Percentiles rank a stretch among this genome's conserved stretches.
These are phyloP conservation scores for Fusarium graminum DNA, from an alignment of 2,329 filamentous ascomycete species.

Conservation along the genomic window DNA sequence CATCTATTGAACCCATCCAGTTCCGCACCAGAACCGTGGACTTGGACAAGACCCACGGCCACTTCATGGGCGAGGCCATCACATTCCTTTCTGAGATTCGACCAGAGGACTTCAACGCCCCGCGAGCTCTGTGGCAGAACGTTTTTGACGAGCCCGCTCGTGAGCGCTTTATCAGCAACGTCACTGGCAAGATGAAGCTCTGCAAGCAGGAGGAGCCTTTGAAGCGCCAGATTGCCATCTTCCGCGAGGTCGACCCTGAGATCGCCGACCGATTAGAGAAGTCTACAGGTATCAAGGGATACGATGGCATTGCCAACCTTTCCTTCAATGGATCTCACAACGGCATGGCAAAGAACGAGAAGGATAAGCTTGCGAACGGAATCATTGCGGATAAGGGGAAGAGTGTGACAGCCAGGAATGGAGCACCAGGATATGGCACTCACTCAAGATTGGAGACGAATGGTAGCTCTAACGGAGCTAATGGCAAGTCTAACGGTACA, in stretches of 20 bases:
- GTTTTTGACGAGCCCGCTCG: constrained; percentile 26
- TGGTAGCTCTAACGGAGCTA: constrained; percentile 12
- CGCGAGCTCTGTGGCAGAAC: constrained; percentile 9
- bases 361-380: constrained; percentile 25
- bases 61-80: constrained; percentile 33
- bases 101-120: constrained; percentile 35
- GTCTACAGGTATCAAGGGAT: constrained; percentile 62
- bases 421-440: constrained; percentile 3
- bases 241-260: constrained; percentile 71
- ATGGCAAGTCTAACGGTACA: constrained; percentile 15
- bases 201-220: constrained; percentile 71
- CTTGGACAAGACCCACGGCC: constrained; percentile 30
- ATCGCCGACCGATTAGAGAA: constrained; percentile 71
- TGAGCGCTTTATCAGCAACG: constrained; percentile 68
- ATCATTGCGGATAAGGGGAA: constrained; percentile 13
- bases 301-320: constrained; percentile 22
- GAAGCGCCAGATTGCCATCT: constrained; percentile 74
- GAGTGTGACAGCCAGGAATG: constrained; percentile 14
- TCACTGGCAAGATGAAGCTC: constrained; percentile 71
- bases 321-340: constrained; percentile 27
- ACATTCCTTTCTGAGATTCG: constrained; percentile 36
- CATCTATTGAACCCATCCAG: constrained; percentile 33
- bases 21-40: constrained; percentile 25
- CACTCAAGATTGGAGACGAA: constrained; percentile 4
- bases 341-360: constrained; percentile 7